These are phyloP conservation scores for Aspergillus sp. DNA, from an alignment of 2,329 filamentous ascomycete species.

Conservation along the genomic window DNA sequence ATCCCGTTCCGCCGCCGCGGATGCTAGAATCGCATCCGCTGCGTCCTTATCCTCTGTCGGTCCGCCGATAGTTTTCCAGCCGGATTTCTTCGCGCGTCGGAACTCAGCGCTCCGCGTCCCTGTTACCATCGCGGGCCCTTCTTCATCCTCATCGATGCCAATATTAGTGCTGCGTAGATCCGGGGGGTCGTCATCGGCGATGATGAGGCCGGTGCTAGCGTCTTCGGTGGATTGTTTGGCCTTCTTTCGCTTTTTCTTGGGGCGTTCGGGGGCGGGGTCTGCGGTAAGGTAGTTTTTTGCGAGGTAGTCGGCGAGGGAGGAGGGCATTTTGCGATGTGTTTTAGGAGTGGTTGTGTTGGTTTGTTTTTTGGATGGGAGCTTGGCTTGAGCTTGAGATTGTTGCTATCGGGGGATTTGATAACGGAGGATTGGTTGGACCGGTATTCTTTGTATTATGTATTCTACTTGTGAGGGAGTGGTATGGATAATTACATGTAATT, in stretches of 20 bases:
- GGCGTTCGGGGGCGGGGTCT: slow-evolving; percentile 43
- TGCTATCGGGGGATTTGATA: too few relatives aligned
- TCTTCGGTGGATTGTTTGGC: slow-evolving; percentile 40
- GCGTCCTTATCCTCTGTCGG: slow-evolving; percentile 52
- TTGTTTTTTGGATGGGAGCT: background rate
- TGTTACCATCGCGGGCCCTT: slow-evolving; percentile 25
- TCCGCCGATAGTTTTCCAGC: slow-evolving; percentile 66
- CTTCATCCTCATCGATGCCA: slow-evolving; percentile 32
- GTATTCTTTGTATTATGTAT: too few relatives aligned
- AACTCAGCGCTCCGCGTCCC: slow-evolving; percentile 44
- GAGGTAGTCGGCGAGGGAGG: slow-evolving; percentile 68
- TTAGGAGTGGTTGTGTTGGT: background rate
- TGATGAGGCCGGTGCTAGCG: slow-evolving; percentile 33
- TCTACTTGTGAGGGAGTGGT: too few relatives aligned
- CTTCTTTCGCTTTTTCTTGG: slow-evolving; percentile 53
- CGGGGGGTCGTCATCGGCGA: slow-evolving; percentile 37
- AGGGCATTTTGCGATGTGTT: slow-evolving; percentile 39
- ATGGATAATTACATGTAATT: too few relatives aligned
- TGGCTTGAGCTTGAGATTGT: background rate
- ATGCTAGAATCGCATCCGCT: slow-evolving; percentile 71
- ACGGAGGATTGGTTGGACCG: too few relatives aligned
- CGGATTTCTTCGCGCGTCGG: slow-evolving; percentile 67
- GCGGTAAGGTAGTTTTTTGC: slow-evolving; percentile 83
- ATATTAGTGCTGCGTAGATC: slow-evolving; percentile 25
- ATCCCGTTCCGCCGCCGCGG: slow-evolving; percentile 60